A percentile compares a stretch with the other conserved stretches of the same genome.
Conservation (phyloP, 2,329 filamentous ascomycete genomes). For the Paraphoma chrysanthemicola region DNA sequence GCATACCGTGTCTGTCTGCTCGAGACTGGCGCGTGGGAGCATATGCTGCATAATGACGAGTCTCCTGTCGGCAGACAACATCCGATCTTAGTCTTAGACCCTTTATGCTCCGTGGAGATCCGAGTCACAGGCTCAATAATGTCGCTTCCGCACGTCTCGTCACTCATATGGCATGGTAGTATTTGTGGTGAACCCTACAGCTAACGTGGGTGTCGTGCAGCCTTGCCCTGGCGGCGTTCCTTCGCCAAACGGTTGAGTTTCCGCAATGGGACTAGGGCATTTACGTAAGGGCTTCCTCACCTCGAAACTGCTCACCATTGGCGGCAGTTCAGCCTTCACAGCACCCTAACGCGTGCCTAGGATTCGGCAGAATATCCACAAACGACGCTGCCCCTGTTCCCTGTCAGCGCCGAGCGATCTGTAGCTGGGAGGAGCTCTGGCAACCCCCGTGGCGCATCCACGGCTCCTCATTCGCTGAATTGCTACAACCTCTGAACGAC, state of each 20-base stretch:
- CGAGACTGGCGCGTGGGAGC: background rate
- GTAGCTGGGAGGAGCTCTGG: slow-evolving; percentile 10
- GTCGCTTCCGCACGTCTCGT: background rate
- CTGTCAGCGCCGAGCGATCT: slow-evolving; percentile 16
- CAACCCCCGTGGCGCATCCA: slow-evolving; percentile 23
- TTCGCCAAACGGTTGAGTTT: slow-evolving; percentile 12
- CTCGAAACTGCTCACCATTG: slow-evolving; percentile 11
- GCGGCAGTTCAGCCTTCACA: slow-evolving; percentile 12
- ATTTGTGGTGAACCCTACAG: background rate
- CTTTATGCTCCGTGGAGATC: slow-evolving; percentile 7
- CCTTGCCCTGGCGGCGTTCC: background rate
- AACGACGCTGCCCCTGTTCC: slow-evolving; percentile 12
- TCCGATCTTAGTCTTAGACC: background rate
- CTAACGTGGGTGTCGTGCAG: slow-evolving; percentile 5
- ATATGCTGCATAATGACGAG: slow-evolving; percentile 14
- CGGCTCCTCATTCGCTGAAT: slow-evolving; percentile 33
- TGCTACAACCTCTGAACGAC: slow-evolving; percentile 30
- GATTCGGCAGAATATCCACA: slow-evolving; percentile 24
- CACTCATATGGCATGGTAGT: background rate
- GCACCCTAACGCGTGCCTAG: slow-evolving; percentile 10
- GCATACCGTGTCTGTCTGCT: slow-evolving; percentile 1
- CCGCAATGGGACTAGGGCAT: slow-evolving; percentile 13
- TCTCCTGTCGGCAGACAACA: background rate
- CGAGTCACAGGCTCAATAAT: background rate
- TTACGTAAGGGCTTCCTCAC: slow-evolving; percentile 17